Percentiles rank a stretch among this genome's conserved stretches.
phyloP scores from a whole-genome alignment of 208 protist species.

The Leishmania mexicana region DNA sequence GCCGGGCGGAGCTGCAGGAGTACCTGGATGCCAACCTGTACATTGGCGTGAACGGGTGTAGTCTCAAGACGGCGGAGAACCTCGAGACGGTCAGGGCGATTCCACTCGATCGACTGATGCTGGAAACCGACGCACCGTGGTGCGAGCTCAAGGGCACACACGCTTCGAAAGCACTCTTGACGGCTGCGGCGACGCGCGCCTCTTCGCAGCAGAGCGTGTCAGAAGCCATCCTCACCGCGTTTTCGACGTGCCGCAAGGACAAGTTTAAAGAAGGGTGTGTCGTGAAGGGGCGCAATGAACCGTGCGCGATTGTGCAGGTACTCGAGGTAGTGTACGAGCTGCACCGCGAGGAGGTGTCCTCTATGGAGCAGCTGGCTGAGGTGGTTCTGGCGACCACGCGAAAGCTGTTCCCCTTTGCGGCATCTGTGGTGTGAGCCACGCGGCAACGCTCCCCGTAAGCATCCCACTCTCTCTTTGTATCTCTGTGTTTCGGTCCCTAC shows the following conservation, averaged over 20 bases:
- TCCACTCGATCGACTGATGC: constrained; percentile 87
- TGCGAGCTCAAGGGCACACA: constrained; percentile 95
- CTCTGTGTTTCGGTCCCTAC: background rate
- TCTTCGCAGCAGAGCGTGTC: constrained; percentile 32
- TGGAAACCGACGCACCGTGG: constrained; percentile 96
- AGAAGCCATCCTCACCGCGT: constrained; percentile 39
- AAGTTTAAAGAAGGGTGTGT: constrained; percentile 63
- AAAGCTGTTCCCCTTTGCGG: constrained; percentile 60
- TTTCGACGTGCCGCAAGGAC: constrained; percentile 62
- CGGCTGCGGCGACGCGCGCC: constrained; percentile 8
- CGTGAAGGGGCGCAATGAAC: constrained; percentile 77
- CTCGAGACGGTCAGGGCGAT: constrained; percentile 78
- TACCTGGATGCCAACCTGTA: constrained; percentile 86
- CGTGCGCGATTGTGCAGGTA: constrained; percentile 63
- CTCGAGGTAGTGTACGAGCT: constrained; percentile 76
- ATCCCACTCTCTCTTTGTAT: background rate
- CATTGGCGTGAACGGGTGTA: constrained; percentile 96
- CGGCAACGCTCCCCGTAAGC: background rate
- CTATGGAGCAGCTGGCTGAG: constrained; percentile 50
- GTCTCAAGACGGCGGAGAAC: constrained; percentile 93
- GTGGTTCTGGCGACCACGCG: constrained; percentile 58
- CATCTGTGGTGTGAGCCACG: background rate
- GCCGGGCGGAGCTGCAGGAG: constrained; percentile 64
- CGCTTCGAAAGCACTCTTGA: constrained; percentile 57
- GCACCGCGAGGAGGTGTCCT: constrained; percentile 38